Percentiles rank a stretch among this genome's conserved stretches.
Conservation (phyloP, 768 basidiomycete species). For the Multifurca ochricompacta region DNA sequence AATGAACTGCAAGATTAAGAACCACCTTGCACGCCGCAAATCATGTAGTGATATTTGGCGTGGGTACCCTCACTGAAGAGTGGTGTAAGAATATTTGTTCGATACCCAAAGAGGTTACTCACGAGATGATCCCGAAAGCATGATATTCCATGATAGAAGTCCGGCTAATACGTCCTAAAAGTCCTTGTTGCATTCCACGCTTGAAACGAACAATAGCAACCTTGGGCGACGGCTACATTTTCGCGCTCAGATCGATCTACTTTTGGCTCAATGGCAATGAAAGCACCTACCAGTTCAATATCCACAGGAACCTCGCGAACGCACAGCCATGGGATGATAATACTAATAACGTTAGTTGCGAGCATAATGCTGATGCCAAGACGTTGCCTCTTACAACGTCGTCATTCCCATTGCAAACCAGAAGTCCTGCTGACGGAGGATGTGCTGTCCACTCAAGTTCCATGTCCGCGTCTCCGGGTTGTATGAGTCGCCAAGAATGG, state of each 20-base stretch:
- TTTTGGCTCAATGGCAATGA: neutral
- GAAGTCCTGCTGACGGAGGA: slow-evolving; percentile 35
- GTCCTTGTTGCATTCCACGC: slow-evolving; percentile 41
- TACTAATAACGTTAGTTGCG: slow-evolving; percentile 23
- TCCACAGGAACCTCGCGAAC: slow-evolving; percentile 35
- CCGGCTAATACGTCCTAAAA: slow-evolving; percentile 35
- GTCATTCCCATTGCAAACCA: slow-evolving; percentile 39
- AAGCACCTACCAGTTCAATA: slow-evolving; percentile 33
- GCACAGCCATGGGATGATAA: slow-evolving; percentile 35
- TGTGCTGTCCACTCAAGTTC: slow-evolving; percentile 27
- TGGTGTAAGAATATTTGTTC: neutral
- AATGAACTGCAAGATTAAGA: neutral
- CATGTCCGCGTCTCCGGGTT: slow-evolving; percentile 30
- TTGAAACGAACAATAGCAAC: slow-evolving; percentile 36
- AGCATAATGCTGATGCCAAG: neutral
- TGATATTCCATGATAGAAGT: slow-evolving; percentile 38
- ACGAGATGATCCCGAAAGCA: slow-evolving; percentile 37
- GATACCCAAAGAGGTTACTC: slow-evolving; percentile 5
- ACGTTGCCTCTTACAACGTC: slow-evolving; percentile 27
- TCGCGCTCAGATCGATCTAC: neutral
- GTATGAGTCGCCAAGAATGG: slow-evolving; percentile 35
- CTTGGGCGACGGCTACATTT: slow-evolving; percentile 34
- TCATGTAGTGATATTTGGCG: slow-evolving; percentile 37
- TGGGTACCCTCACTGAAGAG: slow-evolving; percentile 32
- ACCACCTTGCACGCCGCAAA: slow-evolving; percentile 36